Evolutionary conservation across 2,329 filamentous ascomycete species (phyloP).

Genomic region (Mollisia scopiformis): DNA sequence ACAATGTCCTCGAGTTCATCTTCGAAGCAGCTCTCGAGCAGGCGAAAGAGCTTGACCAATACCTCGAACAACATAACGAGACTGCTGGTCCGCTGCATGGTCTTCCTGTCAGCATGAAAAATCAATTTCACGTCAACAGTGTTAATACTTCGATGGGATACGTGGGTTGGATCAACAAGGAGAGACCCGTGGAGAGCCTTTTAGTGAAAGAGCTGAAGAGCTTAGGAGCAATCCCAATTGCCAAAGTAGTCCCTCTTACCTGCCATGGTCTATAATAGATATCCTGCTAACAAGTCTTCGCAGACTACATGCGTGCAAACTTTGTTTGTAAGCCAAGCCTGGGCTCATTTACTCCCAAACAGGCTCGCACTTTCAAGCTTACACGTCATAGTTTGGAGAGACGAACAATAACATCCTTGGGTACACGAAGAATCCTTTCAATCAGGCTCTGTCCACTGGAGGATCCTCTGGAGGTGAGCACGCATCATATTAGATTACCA

Average conservation of each 20-base stretch:
- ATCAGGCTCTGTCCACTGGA: constrained; percentile 58
- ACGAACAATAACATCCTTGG: constrained; percentile 46
- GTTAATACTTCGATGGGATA: constrained; percentile 54
- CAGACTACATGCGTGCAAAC: neutral
- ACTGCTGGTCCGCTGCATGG: constrained; percentile 43
- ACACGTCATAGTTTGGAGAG: constrained; percentile 36
- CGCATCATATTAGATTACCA: too few species aligned
- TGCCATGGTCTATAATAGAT: too few species aligned
- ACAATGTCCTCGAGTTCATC: constrained; percentile 49
- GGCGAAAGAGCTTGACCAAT: constrained; percentile 48
- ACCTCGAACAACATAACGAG: constrained; percentile 40
- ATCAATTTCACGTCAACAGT: constrained; percentile 34
- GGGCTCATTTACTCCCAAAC: too few species aligned
- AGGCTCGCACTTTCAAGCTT: too few species aligned
- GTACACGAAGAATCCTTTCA: constrained; percentile 56
- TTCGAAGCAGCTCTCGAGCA: constrained; percentile 39
- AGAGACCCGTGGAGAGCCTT: constrained; percentile 50
- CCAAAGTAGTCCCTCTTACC: constrained; percentile 28
- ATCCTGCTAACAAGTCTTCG: too few species aligned
- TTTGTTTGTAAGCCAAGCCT: too few species aligned
- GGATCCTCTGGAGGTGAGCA: constrained; percentile 64
- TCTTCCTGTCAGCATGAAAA: constrained; percentile 42
- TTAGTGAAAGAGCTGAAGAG: constrained; percentile 39
- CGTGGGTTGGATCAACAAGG: constrained; percentile 50
- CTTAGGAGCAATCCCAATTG: constrained; percentile 41